Conservation (phyloP, 495 filamentous ascomycete species). For the Aspergillus incahuasiensis region DNA sequence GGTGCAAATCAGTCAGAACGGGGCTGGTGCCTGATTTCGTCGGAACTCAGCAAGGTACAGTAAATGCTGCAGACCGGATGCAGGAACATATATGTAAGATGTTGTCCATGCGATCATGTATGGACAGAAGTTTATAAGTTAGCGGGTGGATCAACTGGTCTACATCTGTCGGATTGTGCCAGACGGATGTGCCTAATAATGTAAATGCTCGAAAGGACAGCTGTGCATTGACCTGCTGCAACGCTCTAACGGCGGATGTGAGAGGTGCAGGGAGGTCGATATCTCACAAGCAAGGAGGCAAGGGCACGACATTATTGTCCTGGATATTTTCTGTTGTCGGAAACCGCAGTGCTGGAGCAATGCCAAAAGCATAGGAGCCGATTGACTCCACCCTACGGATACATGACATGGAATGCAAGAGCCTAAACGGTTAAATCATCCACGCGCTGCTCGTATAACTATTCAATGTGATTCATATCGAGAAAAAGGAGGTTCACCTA, state of each 20-base stretch:
- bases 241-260: background rate
- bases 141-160: background rate
- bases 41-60: conserved; percentile 3
- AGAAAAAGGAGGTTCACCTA: no score
- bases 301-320: background rate
- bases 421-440: no score
- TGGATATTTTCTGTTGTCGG: background rate
- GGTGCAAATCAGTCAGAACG: background rate
- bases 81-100: background rate
- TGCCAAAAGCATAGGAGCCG: background rate
- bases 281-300: background rate
- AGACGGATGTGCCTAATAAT: background rate
- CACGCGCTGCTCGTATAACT: no score
- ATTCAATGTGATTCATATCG: no score
- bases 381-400: background rate
- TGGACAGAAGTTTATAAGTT: background rate
- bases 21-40: background rate
- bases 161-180: background rate
- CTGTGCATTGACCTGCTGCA: background rate
- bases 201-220: background rate
- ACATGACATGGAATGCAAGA: background rate
- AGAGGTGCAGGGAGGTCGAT: background rate
- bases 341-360: background rate
- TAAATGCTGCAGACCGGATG: background rate
- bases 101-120: background rate